Conservation (phyloP, 306 rosid species). For the Casuarina cunninghamiana region DNA sequence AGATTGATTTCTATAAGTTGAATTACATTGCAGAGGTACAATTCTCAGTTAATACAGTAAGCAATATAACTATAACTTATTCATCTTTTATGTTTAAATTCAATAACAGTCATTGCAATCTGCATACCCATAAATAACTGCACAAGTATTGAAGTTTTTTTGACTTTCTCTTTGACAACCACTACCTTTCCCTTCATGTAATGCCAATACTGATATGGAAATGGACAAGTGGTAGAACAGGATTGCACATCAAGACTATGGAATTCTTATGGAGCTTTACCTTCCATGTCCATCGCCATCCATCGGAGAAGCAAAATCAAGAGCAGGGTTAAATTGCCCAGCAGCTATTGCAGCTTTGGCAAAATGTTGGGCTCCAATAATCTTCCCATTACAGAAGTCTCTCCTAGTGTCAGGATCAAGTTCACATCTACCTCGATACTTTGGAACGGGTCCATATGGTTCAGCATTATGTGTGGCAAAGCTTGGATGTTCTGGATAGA, state of each 20-base stretch:
- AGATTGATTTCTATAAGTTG: not conserved
- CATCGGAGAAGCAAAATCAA: slow-evolving; percentile 91
- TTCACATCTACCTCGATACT: slow-evolving; percentile 95
- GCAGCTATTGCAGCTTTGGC: slow-evolving; percentile 98
- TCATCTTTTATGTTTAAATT: not conserved
- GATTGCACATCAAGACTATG: slow-evolving; percentile 4
- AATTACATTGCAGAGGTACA: not conserved
- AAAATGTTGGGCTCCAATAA: slow-evolving; percentile 98
- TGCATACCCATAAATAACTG: not conserved
- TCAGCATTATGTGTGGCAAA: slow-evolving; percentile 63
- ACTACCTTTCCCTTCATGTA: not conserved
- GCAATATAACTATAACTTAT: not conserved
- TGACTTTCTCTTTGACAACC: not conserved
- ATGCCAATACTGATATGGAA: not conserved
- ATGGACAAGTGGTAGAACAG: not conserved
- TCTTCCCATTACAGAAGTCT: slow-evolving; percentile 90
- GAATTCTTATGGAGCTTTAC: slow-evolving; percentile 44
- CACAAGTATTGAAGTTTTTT: not conserved
- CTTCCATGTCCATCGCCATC: slow-evolving; percentile 99
- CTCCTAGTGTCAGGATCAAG: slow-evolving; percentile 79
- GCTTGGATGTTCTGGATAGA: slow-evolving; percentile 92
- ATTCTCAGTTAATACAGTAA: not conserved
- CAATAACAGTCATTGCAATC: slow-evolving; percentile 5
- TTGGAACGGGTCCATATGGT: slow-evolving; percentile 81
- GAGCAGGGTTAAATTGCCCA: slow-evolving; percentile 86